Conservation (phyloP, 1,284 basidiomycete genomes). For the Hypsizygus ulmarius region DNA sequence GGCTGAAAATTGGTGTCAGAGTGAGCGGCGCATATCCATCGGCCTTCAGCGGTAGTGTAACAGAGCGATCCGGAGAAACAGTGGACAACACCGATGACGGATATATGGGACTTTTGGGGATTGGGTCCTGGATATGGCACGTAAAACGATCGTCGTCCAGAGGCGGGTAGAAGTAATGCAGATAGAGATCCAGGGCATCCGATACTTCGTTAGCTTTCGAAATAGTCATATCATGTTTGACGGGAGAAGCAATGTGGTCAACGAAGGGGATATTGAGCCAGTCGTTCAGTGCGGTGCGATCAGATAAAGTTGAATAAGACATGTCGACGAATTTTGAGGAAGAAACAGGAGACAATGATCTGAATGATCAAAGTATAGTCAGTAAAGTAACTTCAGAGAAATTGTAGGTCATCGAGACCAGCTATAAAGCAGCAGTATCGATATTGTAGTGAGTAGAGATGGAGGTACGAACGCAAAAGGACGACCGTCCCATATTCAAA, state of each 20-base stretch:
- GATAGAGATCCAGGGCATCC: not conserved
- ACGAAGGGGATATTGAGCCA: constrained; percentile 1
- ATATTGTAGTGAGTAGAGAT: not conserved
- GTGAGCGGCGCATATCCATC: too few species aligned
- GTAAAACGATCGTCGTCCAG: too few species aligned
- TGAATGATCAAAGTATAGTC: not conserved
- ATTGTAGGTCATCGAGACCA: not conserved
- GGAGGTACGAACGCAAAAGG: too few species aligned
- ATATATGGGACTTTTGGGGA: too few species aligned
- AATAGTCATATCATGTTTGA: not conserved
- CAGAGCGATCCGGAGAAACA: too few species aligned
- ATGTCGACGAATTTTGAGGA: not conserved
- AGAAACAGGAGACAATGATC: not conserved
- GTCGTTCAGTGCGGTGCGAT: constrained; percentile 2
- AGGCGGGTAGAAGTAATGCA: too few species aligned
- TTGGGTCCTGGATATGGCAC: too few species aligned
- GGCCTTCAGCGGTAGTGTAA: too few species aligned
- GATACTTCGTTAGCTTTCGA: not conserved
- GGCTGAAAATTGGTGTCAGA: not conserved
- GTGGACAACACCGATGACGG: too few species aligned
- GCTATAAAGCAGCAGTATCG: not conserved
- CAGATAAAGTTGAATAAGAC: constrained; percentile 1
- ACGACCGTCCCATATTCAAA: constrained; percentile 9
- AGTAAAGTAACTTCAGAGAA: too few species aligned
- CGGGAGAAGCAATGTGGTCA: not conserved